Percentiles rank a stretch among this genome's conserved stretches.
Conservation (phyloP, 2,329 filamentous ascomycete species). For the Hymenoscyphus infarciens region DNA sequence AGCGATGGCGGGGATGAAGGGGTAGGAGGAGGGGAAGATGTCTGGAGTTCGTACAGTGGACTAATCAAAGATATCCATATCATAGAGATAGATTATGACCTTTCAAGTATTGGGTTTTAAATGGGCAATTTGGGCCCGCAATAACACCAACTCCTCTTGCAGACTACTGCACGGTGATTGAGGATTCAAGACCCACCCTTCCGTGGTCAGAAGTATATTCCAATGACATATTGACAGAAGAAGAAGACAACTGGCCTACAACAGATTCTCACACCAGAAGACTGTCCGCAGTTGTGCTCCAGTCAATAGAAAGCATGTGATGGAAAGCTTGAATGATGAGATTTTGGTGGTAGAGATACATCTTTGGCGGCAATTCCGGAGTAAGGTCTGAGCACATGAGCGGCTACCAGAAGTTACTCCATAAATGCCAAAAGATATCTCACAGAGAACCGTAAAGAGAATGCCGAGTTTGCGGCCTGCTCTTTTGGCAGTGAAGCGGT, state of each 20-base stretch:
- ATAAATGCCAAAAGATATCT: not conserved
- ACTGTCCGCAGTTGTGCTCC: not conserved
- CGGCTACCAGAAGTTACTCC: not conserved
- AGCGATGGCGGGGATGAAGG: not conserved
- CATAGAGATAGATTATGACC: not conserved
- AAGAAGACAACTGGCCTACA: not conserved
- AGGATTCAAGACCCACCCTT: not conserved
- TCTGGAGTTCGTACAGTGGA: not conserved
- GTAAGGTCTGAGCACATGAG: not conserved
- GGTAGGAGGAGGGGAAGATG: too few species aligned
- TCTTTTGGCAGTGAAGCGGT: slow-evolving; percentile 5
- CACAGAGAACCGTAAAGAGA: not conserved
- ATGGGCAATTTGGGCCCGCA: not conserved
- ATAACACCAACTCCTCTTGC: not conserved
- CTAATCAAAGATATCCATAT: not conserved
- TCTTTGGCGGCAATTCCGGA: not conserved
- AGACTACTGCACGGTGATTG: not conserved
- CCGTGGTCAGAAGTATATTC: slow-evolving; percentile 3
- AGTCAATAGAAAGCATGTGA: not conserved
- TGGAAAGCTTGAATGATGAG: not conserved
- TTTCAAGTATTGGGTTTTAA: not conserved
- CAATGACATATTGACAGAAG: not conserved
- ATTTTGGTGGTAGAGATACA: not conserved
- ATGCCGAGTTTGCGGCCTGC: not conserved
- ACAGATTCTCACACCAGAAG: not conserved